Percentiles rank a stretch among this genome's conserved stretches.
Conservation (phyloP, 306 rosid genomes). For the Prosopis cineraria region DNA sequence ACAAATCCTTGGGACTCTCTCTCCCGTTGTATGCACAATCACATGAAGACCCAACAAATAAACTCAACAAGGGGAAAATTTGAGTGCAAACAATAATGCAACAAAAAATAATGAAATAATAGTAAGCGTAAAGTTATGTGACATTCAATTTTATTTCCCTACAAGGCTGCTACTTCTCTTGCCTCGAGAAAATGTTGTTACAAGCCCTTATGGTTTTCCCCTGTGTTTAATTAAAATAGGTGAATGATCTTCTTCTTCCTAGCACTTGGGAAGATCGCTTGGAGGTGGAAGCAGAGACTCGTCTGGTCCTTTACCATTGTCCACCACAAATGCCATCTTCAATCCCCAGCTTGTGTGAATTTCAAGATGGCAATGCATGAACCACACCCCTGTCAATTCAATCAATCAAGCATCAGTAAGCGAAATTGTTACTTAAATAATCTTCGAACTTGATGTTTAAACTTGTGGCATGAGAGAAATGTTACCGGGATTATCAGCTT, state of each 20-base stretch:
- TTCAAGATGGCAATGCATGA: constrained; percentile 82
- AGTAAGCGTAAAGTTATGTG: not conserved
- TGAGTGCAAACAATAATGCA: constrained; percentile 14
- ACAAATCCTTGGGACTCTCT: constrained; percentile 11
- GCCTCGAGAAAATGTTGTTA: constrained; percentile 23
- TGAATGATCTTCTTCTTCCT: not conserved
- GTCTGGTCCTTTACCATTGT: constrained; percentile 62
- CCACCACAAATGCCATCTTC: constrained; percentile 79
- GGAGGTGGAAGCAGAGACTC: constrained; percentile 71
- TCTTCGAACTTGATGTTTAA: not conserved
- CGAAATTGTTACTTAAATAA: not conserved
- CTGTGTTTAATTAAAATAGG: constrained; percentile 5
- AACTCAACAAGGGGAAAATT: constrained; percentile 11
- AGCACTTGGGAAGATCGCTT: constrained; percentile 73
- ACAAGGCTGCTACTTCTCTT: not conserved
- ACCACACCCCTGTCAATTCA: constrained; percentile 62
- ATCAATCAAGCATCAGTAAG: not conserved
- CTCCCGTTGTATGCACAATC: constrained; percentile 21
- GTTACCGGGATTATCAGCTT: constrained; percentile 91
- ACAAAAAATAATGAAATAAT: constrained; percentile 22
- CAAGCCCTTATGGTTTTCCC: not conserved
- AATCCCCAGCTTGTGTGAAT: constrained; percentile 81
- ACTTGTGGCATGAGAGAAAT: not conserved
- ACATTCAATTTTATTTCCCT: constrained; percentile 23
- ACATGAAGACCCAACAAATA: constrained; percentile 28